phyloP scores from a whole-genome alignment of 2,329 filamentous ascomycete species.

The Camptophora hylomeconis region DNA sequence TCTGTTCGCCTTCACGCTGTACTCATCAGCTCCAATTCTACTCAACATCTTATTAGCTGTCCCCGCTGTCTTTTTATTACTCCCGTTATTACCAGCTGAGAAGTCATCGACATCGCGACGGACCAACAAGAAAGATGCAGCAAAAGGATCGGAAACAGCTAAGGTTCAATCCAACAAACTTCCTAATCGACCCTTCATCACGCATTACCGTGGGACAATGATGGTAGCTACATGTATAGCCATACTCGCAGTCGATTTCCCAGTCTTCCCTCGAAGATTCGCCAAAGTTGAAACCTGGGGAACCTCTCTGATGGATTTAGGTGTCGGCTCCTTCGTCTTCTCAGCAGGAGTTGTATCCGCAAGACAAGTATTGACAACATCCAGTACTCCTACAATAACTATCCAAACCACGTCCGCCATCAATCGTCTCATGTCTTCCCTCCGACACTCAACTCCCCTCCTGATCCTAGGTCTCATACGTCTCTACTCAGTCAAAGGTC shows the following conservation, averaged over 20 bases:
- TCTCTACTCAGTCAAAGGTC: constrained; percentile 76
- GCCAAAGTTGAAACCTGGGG: constrained; percentile 99
- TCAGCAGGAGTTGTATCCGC: constrained; percentile 84
- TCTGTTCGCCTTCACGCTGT: constrained; percentile 75
- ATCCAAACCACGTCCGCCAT: constrained; percentile 48
- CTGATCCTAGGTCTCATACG: constrained; percentile 67
- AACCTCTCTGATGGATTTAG: constrained; percentile 96
- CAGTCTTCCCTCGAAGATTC: constrained; percentile 81
- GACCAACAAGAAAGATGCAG: constrained; percentile 3
- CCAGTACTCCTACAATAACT: too few relatives aligned
- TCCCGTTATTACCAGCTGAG: constrained; percentile 2
- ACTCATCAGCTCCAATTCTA: constrained; percentile 60
- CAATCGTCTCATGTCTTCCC: constrained; percentile 42
- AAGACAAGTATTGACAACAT: constrained; percentile 48
- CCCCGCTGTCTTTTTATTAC: constrained; percentile 50
- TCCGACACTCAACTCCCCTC: constrained; percentile 73
- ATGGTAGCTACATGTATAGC: constrained; percentile 78
- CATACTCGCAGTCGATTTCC: constrained; percentile 95
- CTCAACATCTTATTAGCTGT: constrained; percentile 62
- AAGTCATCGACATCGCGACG: not conserved
- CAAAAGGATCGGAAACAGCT: not conserved
- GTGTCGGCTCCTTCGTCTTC: constrained; percentile 95
- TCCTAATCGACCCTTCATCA: constrained; percentile 82
- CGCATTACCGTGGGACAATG: constrained; percentile 82
- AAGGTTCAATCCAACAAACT: constrained; percentile 16